Evolutionary conservation across 345 rosid species (phyloP).

Genomic region (Melastoma malabathricum): DNA sequence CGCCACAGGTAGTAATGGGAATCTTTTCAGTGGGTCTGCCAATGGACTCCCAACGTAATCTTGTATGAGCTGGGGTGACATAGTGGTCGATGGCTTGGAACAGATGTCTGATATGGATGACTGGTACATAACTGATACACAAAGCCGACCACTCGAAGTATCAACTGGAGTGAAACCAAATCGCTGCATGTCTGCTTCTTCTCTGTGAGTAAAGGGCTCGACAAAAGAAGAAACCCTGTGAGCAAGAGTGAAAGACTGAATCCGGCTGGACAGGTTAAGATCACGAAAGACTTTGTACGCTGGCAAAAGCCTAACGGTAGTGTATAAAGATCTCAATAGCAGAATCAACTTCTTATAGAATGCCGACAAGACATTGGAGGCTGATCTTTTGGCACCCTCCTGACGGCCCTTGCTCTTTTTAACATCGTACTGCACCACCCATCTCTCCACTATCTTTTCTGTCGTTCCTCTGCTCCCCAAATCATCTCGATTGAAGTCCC

Average conservation of each 20-base stretch:
- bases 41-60: constrained; percentile 98
- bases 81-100: constrained; percentile 57
- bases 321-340: constrained; percentile 76
- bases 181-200: constrained; percentile 76
- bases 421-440: constrained; percentile 76
- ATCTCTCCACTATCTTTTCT: constrained; percentile 80
- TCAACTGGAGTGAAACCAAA: constrained; percentile 80
- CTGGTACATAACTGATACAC: constrained; percentile 61
- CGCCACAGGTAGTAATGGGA: constrained; percentile 62
- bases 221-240: constrained; percentile 68
- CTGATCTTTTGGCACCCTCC: constrained; percentile 50
- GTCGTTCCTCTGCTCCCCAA: constrained; percentile 31
- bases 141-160: constrained; percentile 69
- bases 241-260: constrained; percentile 40
- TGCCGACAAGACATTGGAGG: constrained; percentile 36
- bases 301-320: constrained; percentile 76
- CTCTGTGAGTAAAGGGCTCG: constrained; percentile 74
- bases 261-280: constrained; percentile 61
- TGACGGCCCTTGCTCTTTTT: constrained; percentile 41
- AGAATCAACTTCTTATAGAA: constrained; percentile 70
- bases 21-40: constrained; percentile 71
- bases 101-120: constrained; percentile 47
- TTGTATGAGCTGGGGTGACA: constrained; percentile 71
- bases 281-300: constrained; percentile 75
- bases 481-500: constrained; percentile 61